These are phyloP conservation scores for Alternaria sp. DNA, from an alignment of 2,329 filamentous ascomycete species.

Conservation along the genomic window DNA sequence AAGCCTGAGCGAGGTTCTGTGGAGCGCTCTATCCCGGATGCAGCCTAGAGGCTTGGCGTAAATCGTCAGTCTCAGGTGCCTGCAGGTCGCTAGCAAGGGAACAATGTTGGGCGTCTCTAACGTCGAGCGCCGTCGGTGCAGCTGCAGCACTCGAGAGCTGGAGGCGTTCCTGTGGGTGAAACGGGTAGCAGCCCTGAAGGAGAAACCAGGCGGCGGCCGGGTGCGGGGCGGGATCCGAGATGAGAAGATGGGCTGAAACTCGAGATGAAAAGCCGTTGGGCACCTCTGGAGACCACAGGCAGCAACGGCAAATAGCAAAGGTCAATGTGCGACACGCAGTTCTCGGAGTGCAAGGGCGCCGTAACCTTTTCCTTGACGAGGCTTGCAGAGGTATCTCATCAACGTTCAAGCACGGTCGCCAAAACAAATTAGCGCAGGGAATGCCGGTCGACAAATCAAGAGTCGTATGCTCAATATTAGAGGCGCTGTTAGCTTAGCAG, in stretches of 20 bases:
- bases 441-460: constrained; percentile 14
- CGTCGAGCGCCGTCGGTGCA: background rate
- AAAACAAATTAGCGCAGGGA: constrained; percentile 14
- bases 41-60: constrained; percentile 31
- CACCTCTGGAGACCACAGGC: background rate
- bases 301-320: background rate
- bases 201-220: constrained; percentile 8
- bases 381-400: constrained; percentile 1
- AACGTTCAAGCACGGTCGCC: constrained; percentile 11
- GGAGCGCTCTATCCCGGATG: constrained; percentile 23
- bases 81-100: constrained; percentile 6
- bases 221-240: constrained; percentile 7
- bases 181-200: constrained; percentile 1
- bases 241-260: constrained; percentile 9
- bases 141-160: constrained; percentile 9
- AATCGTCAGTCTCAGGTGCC: constrained; percentile 19
- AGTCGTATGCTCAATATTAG: background rate
- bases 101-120: constrained; percentile 17
- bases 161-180: background rate
- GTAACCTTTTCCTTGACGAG: constrained; percentile 7
- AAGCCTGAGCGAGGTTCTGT: constrained; percentile 34
- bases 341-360: background rate
- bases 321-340: background rate
- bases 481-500: constrained; percentile 5
- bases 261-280: background rate